These are phyloP conservation scores for Corylus heterophylla DNA, from an alignment of 306 rosid species.

Conservation along the genomic window DNA sequence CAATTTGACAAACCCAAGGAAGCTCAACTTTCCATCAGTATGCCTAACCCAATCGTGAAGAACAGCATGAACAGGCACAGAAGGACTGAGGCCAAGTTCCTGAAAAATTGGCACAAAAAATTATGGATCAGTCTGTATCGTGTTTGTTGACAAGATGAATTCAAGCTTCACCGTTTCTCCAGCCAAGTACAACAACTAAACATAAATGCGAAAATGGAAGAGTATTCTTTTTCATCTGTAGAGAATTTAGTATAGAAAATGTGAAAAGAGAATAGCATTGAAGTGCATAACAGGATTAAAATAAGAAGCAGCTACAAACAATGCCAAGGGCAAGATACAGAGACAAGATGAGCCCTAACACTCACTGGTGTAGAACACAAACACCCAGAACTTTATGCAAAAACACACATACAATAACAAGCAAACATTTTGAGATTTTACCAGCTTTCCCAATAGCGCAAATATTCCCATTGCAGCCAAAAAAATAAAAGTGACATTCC, in stretches of 20 bases:
- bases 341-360: not conserved
- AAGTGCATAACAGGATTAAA: not conserved
- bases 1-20: slow-evolving; percentile 85
- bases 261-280: too few species aligned
- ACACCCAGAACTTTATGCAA: not conserved
- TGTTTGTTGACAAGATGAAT: not conserved
- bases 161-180: not conserved
- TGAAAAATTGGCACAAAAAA: slow-evolving; percentile 29
- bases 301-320: not conserved
- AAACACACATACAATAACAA: not conserved
- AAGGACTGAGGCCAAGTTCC: slow-evolving; percentile 93
- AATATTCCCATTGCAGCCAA: not conserved
- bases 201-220: not conserved
- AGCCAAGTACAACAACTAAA: not conserved
- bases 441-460: not conserved
- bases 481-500: not conserved
- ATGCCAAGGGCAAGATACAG: slow-evolving; percentile 4
- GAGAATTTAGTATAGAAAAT: too few species aligned
- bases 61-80: slow-evolving; percentile 88
- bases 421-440: not conserved
- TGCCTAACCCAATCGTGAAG: slow-evolving; percentile 97
- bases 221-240: not conserved
- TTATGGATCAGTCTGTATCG: not conserved
- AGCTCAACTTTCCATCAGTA: slow-evolving; percentile 88
- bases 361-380: not conserved